Percentiles rank a stretch among this genome's conserved stretches.
phyloP scores from a whole-genome alignment of 2,329 filamentous ascomycete species.

The Elsinoe necatrix region DNA sequence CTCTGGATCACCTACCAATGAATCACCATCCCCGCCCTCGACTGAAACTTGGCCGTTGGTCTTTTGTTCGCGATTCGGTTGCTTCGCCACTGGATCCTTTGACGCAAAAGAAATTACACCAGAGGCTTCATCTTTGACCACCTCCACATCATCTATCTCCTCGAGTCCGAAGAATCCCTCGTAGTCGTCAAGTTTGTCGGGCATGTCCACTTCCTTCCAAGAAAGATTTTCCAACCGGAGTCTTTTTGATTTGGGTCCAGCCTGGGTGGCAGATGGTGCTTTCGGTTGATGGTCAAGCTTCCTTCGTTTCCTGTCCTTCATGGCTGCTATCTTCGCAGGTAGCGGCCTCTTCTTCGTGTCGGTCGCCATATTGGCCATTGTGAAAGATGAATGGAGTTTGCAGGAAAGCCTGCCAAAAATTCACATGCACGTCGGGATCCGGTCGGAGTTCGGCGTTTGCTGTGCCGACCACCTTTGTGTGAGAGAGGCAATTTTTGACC shows the following conservation, averaged over 20 bases:
- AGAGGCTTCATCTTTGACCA: constrained; percentile 51
- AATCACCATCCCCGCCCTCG: constrained; percentile 12
- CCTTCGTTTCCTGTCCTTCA: constrained; percentile 37
- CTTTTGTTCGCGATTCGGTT: constrained; percentile 19
- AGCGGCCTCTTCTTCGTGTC: constrained; percentile 30
- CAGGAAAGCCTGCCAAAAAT: not conserved
- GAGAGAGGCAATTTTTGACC: not conserved
- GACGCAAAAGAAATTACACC: constrained; percentile 38
- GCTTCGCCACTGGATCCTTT: constrained; percentile 26
- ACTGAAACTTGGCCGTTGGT: constrained; percentile 22
- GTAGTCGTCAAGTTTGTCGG: constrained; percentile 76
- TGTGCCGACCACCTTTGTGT: not conserved
- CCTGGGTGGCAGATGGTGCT: constrained; percentile 16
- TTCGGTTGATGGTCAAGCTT: constrained; percentile 27
- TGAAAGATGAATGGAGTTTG: not conserved
- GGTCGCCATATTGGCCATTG: constrained; percentile 12
- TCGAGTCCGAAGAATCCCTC: constrained; percentile 89
- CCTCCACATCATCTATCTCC: constrained; percentile 81
- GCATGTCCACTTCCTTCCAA: constrained; percentile 58
- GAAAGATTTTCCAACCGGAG: constrained; percentile 45
- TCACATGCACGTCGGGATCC: not conserved
- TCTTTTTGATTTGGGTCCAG: constrained; percentile 20
- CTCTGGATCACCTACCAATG: constrained; percentile 13
- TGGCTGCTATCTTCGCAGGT: constrained; percentile 32
- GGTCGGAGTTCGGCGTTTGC: constrained; percentile 7